Conservation (phyloP, 1,139 yeast genomes). For the Keqinozyma sinolaborantium region DNA sequence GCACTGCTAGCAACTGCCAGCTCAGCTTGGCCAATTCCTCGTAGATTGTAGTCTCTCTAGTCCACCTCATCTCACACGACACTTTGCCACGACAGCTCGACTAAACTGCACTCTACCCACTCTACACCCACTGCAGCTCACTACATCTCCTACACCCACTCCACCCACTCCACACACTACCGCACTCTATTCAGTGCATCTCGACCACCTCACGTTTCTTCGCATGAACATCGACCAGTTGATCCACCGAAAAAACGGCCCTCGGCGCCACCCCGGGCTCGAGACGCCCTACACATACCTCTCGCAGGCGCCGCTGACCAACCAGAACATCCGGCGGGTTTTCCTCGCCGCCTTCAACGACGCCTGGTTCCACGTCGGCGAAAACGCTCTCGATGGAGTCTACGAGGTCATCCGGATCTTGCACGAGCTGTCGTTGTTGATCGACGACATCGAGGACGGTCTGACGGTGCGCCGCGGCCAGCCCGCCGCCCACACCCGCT, state of each 20-base stretch:
- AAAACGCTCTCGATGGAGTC: constrained; percentile 15
- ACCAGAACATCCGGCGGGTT: constrained; percentile 23
- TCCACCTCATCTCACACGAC: too few species aligned
- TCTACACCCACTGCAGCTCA: too few species aligned
- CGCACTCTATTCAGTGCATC: too few species aligned
- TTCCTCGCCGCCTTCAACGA: constrained; percentile 32
- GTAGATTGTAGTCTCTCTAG: too few species aligned
- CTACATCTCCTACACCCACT: too few species aligned
- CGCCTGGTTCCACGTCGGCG: constrained; percentile 23
- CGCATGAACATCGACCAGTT: constrained; percentile 7
- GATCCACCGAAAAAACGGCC: constrained; percentile 8
- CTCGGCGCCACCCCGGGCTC: constrained; percentile 9
- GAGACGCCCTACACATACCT: constrained; percentile 27
- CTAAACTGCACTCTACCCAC: too few species aligned
- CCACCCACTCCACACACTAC: too few species aligned
- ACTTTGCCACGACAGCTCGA: too few species aligned
- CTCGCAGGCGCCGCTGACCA: constrained; percentile 29
- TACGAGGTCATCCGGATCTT: constrained; percentile 24
- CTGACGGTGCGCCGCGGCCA: constrained; percentile 69
- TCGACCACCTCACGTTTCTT: too few species aligned
- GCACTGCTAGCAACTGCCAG: too few species aligned
- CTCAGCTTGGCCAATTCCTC: too few species aligned
- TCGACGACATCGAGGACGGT: constrained; percentile 86
- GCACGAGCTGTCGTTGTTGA: constrained; percentile 31
- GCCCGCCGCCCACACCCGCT: constrained; percentile 74